Evolutionary conservation across 2,329 filamentous ascomycete genomes (phyloP).

Genomic region (Colletotrichum sp.): DNA sequence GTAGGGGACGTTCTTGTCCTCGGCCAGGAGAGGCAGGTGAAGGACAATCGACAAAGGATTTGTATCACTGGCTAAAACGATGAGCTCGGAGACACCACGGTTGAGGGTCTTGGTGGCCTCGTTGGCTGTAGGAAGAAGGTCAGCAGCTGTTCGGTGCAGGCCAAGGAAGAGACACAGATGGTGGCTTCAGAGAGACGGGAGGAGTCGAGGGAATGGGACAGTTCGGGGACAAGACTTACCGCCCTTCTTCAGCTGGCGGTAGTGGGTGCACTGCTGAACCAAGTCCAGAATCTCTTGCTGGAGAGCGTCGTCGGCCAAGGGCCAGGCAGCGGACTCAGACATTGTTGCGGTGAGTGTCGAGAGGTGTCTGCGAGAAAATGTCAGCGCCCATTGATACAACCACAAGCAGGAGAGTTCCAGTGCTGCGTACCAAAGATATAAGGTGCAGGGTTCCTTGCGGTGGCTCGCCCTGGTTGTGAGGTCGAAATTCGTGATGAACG

Average conservation of each 20-base stretch:
- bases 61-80: slow-evolving; percentile 83
- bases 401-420: neutral
- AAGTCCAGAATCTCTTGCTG: slow-evolving; percentile 84
- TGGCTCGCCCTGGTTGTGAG: slow-evolving; percentile 57
- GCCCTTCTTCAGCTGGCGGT: slow-evolving; percentile 85
- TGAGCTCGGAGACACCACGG: slow-evolving; percentile 87
- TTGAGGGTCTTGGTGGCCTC: slow-evolving; percentile 83
- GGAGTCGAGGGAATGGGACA: neutral
- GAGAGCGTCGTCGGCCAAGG: slow-evolving; percentile 73
- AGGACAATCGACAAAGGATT: slow-evolving; percentile 85
- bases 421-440: neutral
- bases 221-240: slow-evolving; percentile 56
- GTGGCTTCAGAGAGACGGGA: neutral
- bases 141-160: slow-evolving; percentile 44
- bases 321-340: slow-evolving; percentile 57
- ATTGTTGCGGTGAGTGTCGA: slow-evolving; percentile 8
- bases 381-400: neutral
- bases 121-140: neutral
- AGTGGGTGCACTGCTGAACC: slow-evolving; percentile 72
- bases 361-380: neutral
- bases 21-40: slow-evolving; percentile 86
- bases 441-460: slow-evolving; percentile 62
- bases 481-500: slow-evolving; percentile 3
- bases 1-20: slow-evolving; percentile 77
- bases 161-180: neutral